Evolutionary conservation across 1,284 basidiomycete species (phyloP).

Genomic region (Cutaneotrichosporon curvatum): DNA sequence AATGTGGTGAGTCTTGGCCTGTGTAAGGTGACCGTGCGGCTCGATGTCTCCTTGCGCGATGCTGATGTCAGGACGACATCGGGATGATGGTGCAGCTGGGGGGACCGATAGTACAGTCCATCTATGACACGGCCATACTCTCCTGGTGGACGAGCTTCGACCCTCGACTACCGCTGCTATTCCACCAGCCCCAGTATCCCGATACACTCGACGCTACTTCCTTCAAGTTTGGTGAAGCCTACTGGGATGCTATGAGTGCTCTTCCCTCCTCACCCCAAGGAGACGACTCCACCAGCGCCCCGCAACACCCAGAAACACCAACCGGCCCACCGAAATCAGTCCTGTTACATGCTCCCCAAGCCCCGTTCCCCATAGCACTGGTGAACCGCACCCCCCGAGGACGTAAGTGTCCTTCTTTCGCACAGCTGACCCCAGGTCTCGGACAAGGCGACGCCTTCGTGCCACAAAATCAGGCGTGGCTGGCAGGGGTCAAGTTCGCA

Average conservation of each 20-base stretch:
- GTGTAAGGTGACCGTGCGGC: too few relatives aligned
- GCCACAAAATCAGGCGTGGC: slow-evolving; percentile 65
- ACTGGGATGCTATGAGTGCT: slow-evolving; percentile 13
- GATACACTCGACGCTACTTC: not conserved
- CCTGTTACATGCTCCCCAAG: slow-evolving; percentile 53
- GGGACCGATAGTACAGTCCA: slow-evolving; percentile 59
- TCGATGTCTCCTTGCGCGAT: slow-evolving; percentile 25
- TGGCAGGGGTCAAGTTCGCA: slow-evolving; percentile 60
- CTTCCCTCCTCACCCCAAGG: too few relatives aligned
- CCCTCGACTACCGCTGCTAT: slow-evolving; percentile 54
- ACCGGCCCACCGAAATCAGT: slow-evolving; percentile 28
- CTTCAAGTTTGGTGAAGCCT: slow-evolving; percentile 23
- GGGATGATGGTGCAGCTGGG: slow-evolving; percentile 62
- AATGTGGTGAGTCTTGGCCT: slow-evolving; percentile 14
- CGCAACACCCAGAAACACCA: too few relatives aligned
- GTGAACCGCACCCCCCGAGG: slow-evolving; percentile 62
- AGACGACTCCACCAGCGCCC: too few relatives aligned
- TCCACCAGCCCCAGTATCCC: slow-evolving; percentile 16
- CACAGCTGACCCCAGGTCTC: slow-evolving; percentile 11
- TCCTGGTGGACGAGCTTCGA: slow-evolving; percentile 55
- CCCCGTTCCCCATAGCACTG: slow-evolving; percentile 61
- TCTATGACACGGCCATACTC: slow-evolving; percentile 65
- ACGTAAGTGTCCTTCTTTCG: slow-evolving; percentile 29
- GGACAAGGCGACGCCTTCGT: slow-evolving; percentile 31
- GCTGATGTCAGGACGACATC: slow-evolving; percentile 61